Evolutionary conservation across 2,329 filamentous ascomycete species (phyloP).

Genomic region (Monilinia aucupariae): DNA sequence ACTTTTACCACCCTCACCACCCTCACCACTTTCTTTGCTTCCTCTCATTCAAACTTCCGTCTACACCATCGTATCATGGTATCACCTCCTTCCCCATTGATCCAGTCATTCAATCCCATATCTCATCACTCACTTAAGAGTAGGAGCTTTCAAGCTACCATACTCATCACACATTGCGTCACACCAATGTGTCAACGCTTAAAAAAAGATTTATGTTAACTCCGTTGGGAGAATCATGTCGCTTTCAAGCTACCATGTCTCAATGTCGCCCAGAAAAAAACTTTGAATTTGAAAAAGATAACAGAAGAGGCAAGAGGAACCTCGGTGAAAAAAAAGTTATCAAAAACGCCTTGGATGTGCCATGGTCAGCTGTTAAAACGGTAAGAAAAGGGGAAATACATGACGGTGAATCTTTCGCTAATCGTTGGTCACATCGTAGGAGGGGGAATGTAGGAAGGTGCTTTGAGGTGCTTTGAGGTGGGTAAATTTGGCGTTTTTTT

Average conservation of each 20-base stretch:
- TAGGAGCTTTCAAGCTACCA: constrained; percentile 36
- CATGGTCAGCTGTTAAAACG: constrained; percentile 24
- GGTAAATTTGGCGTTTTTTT: constrained; percentile 16
- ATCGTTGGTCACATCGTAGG: constrained; percentile 34
- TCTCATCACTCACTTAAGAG: constrained; percentile 19
- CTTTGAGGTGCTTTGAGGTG: constrained; percentile 17
- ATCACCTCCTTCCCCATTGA: not conserved
- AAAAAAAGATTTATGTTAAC: constrained; percentile 6
- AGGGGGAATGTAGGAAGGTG: constrained; percentile 19
- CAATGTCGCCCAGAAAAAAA: constrained; percentile 22
- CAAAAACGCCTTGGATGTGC: constrained; percentile 34
- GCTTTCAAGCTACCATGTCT: constrained; percentile 37
- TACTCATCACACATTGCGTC: constrained; percentile 24
- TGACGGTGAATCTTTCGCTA: constrained; percentile 38
- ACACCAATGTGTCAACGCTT: constrained; percentile 6
- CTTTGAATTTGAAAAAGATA: constrained; percentile 3
- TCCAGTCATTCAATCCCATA: constrained; percentile 6
- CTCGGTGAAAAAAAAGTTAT: constrained; percentile 15
- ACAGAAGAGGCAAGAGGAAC: not conserved
- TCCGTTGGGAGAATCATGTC: constrained; percentile 26
- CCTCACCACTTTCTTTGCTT: not conserved
- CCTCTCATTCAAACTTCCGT: not conserved
- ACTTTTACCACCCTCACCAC: too few species aligned
- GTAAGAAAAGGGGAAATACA: constrained; percentile 34
- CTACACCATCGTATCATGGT: not conserved